phyloP scores from a whole-genome alignment of 495 filamentous ascomycete species.

The Talaromyces thailandensis region DNA sequence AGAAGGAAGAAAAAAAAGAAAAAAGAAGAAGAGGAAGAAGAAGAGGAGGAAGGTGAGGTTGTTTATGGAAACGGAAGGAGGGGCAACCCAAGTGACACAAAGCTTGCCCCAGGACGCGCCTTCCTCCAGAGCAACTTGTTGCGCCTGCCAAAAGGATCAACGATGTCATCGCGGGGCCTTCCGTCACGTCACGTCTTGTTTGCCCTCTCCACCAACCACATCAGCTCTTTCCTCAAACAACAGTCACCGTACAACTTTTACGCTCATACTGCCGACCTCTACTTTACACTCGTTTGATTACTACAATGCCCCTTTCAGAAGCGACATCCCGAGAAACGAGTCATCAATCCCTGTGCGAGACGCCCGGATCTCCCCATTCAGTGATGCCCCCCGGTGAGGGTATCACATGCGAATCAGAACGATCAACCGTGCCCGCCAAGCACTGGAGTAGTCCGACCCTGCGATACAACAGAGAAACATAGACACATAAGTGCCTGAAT shows the following conservation, averaged over 20 bases:
- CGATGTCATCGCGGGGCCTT: constrained; percentile 9
- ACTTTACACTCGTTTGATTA: neutral
- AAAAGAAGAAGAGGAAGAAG: constrained; percentile 4
- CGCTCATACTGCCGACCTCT: neutral
- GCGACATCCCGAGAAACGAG: neutral
- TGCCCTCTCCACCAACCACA: neutral
- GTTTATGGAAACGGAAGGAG: neutral
- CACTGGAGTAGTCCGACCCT: constrained; percentile 2
- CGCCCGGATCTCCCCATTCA: neutral
- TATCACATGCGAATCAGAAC: neutral
- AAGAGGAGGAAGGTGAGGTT: neutral
- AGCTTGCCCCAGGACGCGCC: neutral
- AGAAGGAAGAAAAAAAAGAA: constrained; percentile 5
- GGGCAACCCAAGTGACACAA: neutral
- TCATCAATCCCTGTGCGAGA: neutral
- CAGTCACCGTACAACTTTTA: too few relatives aligned
- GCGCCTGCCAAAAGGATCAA: constrained; percentile 2
- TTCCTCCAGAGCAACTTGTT: neutral
- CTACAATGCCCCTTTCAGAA: neutral
- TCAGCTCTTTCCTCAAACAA: neutral
- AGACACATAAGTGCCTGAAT: neutral
- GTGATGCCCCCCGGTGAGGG: neutral
- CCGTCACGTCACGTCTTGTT: neutral
- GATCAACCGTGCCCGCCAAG: neutral
- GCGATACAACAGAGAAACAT: constrained; percentile 1